These are phyloP conservation scores for Mycocentrospora acerina DNA, from an alignment of 2,329 filamentous ascomycete species.

Conservation along the genomic window DNA sequence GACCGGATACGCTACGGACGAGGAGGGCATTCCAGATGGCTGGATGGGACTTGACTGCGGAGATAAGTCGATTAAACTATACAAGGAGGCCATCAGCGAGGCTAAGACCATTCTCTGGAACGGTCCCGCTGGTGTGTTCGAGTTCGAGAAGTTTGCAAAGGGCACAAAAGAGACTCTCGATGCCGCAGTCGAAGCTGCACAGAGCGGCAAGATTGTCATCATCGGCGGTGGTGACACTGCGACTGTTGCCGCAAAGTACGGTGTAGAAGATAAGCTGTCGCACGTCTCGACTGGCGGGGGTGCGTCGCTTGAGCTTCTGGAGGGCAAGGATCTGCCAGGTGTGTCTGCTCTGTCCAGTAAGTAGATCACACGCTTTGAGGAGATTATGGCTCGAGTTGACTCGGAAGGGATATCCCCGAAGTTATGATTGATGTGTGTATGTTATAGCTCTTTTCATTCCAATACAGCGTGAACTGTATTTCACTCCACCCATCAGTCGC, in stretches of 20 bases:
- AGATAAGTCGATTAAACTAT: slow-evolving; percentile 82
- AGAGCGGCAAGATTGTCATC: slow-evolving; percentile 91
- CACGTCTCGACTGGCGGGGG: slow-evolving; percentile 97
- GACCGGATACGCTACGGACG: slow-evolving; percentile 78
- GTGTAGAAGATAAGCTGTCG: slow-evolving; percentile 93
- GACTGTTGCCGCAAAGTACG: slow-evolving; percentile 96
- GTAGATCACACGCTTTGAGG: slow-evolving; percentile 44
- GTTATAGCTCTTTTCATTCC: slow-evolving; percentile 27
- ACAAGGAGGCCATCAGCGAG: slow-evolving; percentile 81
- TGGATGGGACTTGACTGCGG: slow-evolving; percentile 99
- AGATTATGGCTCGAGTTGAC: slow-evolving; percentile 25
- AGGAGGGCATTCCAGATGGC: slow-evolving; percentile 88
- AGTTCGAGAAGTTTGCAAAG: slow-evolving; percentile 90
- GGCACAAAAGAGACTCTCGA: slow-evolving; percentile 93
- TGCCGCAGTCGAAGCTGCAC: slow-evolving; percentile 77
- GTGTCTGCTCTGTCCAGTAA: slow-evolving; percentile 84
- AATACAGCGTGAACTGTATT: slow-evolving; percentile 18
- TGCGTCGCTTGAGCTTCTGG: slow-evolving; percentile 90
- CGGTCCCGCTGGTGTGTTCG: slow-evolving; percentile 94
- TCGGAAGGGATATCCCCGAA: slow-evolving; percentile 36
- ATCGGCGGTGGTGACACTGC: slow-evolving; percentile 98
- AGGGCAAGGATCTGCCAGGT: slow-evolving; percentile 97
- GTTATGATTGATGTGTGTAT: slow-evolving; percentile 31
- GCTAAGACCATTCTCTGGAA: slow-evolving; percentile 99
- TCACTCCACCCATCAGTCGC: slow-evolving; percentile 1